Base-by-base conservation (phyloP, 345 rosid species). In the Turnera subulata region DNA sequence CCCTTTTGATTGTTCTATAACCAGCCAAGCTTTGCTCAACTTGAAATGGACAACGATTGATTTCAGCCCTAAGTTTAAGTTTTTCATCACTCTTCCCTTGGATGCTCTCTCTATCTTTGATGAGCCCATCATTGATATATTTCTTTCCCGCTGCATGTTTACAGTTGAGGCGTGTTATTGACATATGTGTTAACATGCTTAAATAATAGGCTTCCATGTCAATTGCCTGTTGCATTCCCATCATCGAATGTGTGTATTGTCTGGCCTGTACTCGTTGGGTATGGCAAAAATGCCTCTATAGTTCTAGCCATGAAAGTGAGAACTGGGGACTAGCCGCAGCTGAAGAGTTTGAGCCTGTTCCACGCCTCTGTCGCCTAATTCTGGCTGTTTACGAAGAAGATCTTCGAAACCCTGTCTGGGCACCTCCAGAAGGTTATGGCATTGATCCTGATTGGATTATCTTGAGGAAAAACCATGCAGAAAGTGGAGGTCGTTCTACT, bases 161-260 rank as follows among this genome's bases (percentile, higher is more conserved):
- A 29, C 35, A 29, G 35, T 29, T 4, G 35, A 29, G 35, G 35
- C 56, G 40, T 62, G 72, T 66, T 62, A 19, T 44, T 43, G 42
- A 62, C 33, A 25, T 50, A 25, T 50, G 13, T 26, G 50, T 52
- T 45, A 39, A 45, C 60, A 63, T 79, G 63, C 61, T 76, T 63
- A 72, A 65, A 73, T 66, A 58, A 58, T 82, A 80, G 84, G 73
- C 55, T 29, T 70, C 65, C 49, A 92, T 92, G 97, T 92, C 98
- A 58, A 78, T 89, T 50, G 65, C 74, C 54, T 92, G 97, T 73
- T 79, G 97, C 64, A 50, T 88, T 75, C 98, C 96, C 40, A 59
- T 92, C 19, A 61, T 92, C 53, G 98, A 92, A 73, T 81, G 93
- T 51, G 95, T 86, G 38, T 92, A 92, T 71, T 89, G 97, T 64